These are phyloP conservation scores for Spiraea crenata DNA, from an alignment of 331 rosid genomes.

Conservation along the genomic window DNA sequence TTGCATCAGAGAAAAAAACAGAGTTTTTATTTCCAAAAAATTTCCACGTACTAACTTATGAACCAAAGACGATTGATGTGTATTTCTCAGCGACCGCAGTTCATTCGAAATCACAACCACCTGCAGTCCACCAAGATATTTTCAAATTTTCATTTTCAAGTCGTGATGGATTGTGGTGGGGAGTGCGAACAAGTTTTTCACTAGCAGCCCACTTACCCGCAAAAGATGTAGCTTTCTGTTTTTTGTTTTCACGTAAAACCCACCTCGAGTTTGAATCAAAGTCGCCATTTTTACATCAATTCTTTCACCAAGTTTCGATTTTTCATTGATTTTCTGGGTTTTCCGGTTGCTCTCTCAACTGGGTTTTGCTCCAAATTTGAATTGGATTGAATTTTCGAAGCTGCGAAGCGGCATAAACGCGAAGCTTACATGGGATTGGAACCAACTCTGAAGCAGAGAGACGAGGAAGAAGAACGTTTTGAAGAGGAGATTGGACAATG, in stretches of 20 bases:
- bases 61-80: conserved; percentile 30
- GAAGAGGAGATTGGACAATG: conserved; percentile 34
- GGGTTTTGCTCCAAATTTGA: background rate
- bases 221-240: background rate
- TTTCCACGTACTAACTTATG: background rate
- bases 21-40: background rate
- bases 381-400: background rate
- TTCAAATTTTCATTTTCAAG: conserved; percentile 9
- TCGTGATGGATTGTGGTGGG: background rate
- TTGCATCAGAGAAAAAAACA: background rate
- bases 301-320: background rate
- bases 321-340: background rate
- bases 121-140: conserved; percentile 26
- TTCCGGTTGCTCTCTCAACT: background rate
- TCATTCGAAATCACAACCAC: conserved; percentile 26
- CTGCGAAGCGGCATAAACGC: background rate
- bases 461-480: conserved; percentile 10
- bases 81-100: background rate
- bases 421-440: conserved; percentile 75
- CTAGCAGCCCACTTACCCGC: conserved; percentile 5
- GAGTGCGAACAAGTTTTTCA: background rate
- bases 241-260: background rate
- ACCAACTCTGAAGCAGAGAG: conserved; percentile 36
- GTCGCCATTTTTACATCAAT: too few species aligned
- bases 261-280: background rate